Conservation (phyloP, 1,284 basidiomycete species). For the Erythrobasidium hasegawianum region DNA sequence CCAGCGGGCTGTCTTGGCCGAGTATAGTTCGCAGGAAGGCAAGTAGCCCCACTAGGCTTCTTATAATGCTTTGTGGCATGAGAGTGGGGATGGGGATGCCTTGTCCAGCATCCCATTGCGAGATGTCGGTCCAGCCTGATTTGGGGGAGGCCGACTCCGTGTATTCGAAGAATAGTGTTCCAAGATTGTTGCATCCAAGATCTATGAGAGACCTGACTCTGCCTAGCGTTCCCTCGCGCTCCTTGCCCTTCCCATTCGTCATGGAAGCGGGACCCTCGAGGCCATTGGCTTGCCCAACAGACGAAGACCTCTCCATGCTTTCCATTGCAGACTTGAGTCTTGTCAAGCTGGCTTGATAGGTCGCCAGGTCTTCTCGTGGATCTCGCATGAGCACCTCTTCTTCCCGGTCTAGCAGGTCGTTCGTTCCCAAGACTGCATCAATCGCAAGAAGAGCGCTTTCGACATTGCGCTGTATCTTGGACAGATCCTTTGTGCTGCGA, state of each 20-base stretch:
- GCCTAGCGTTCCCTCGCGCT: slow-evolving; percentile 23
- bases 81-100: slow-evolving; percentile 22
- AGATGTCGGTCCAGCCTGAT: slow-evolving; percentile 25
- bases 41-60: slow-evolving; percentile 5
- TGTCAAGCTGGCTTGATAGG: slow-evolving; percentile 34
- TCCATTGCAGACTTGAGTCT: slow-evolving; percentile 29
- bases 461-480: slow-evolving; percentile 36
- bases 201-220: slow-evolving; percentile 26
- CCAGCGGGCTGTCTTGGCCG: slow-evolving; percentile 2
- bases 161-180: slow-evolving; percentile 21
- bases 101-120: slow-evolving; percentile 19
- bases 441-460: slow-evolving; percentile 42
- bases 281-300: not conserved
- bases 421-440: slow-evolving; percentile 42
- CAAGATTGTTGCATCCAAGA: slow-evolving; percentile 16
- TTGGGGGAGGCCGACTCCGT: slow-evolving; percentile 27
- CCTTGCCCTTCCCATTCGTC: slow-evolving; percentile 17
- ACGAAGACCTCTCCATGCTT: slow-evolving; percentile 20
- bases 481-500: slow-evolving; percentile 31
- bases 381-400: slow-evolving; percentile 38
- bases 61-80: slow-evolving; percentile 13
- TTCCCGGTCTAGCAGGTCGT: slow-evolving; percentile 44
- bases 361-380: slow-evolving; percentile 20
- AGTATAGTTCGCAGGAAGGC: slow-evolving; percentile 23
- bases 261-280: not conserved